Base-by-base conservation (phyloP, 345 rosid genomes). In the Syzygium oleosum region DNA sequence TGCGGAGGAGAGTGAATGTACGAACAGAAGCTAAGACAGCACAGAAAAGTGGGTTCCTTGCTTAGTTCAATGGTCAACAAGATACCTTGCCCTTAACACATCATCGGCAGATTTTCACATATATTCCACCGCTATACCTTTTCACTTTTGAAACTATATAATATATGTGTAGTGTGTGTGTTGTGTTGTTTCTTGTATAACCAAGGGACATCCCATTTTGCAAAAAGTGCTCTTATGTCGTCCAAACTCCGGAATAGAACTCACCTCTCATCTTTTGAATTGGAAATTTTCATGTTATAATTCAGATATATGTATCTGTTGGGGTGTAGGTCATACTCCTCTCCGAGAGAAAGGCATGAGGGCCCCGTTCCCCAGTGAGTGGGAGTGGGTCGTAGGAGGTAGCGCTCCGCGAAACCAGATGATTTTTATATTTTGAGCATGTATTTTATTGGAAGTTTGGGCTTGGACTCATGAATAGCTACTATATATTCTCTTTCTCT, bases 1-100 rank as follows among this genome's bases (percentile, higher is more conserved):
- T 91, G 92, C 27, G 41, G 73, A 27, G 87, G 90, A 83, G 88
- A 52, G 86, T 85, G 91, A 90, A 88, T 89, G 89, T 73, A 85
- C 73, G 51, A 14, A 73, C 83, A 73, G 83, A 38, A 2, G 7
- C 49, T 73, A 38, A 73, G 49, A 73, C 83, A 38, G 83, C 49
- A 38, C 43, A 73, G 63, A 31, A 85, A 49, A 87, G 84, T 29
- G 86, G 87, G 88, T 90, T 86, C 93, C 87, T 90, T 92, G 87
- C 91, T 91, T 92, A 73, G 51, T 43, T 87, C 79, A 52, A 51
- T 54, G 52, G 84, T 63, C 87, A 53, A 73, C 85, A 87, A 59
- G 79, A 85, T 84, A 43, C 87, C 87, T 85, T 88, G 86, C 89
- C 21, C 84, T 86, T 19, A 29, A 38, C 16, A 1, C 49, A 85